Evolutionary conservation across 805 yeast species (phyloP).

Genomic region (Kurtzmaniella fragi): DNA sequence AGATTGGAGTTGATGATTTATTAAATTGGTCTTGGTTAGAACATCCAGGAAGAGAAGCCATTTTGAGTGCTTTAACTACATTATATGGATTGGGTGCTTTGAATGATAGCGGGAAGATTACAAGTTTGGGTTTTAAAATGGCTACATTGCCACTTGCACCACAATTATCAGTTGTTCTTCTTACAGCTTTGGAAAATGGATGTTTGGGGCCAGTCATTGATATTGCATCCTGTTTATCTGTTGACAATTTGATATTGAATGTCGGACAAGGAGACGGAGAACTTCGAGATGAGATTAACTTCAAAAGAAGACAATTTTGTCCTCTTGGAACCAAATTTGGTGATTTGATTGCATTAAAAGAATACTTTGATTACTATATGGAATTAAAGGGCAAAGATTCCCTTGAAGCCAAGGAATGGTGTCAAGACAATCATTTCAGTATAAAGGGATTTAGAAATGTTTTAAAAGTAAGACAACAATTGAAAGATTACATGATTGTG

Average conservation of each 20-base stretch:
- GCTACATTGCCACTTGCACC: slow-evolving; percentile 91
- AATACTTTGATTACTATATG: slow-evolving; percentile 56
- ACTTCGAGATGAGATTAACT: slow-evolving; percentile 78
- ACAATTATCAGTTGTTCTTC: slow-evolving; percentile 77
- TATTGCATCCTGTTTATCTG: slow-evolving; percentile 88
- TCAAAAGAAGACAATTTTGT: slow-evolving; percentile 62
- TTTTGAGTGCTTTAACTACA: slow-evolving; percentile 71
- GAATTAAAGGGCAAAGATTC: slow-evolving; percentile 22
- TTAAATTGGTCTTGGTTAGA: slow-evolving; percentile 91
- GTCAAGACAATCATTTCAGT: slow-evolving; percentile 70
- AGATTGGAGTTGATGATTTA: slow-evolving; percentile 77
- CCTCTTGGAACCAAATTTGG: slow-evolving; percentile 72
- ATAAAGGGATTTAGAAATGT: slow-evolving; percentile 79
- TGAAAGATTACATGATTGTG: slow-evolving; percentile 59
- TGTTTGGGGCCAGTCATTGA: slow-evolving; percentile 71
- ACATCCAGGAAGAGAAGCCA: slow-evolving; percentile 75
- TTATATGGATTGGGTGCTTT: slow-evolving; percentile 77
- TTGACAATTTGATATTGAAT: slow-evolving; percentile 78
- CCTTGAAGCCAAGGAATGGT: slow-evolving; percentile 73
- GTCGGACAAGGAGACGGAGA: slow-evolving; percentile 61
- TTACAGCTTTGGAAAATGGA: slow-evolving; percentile 58
- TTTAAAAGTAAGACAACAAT: slow-evolving; percentile 66
- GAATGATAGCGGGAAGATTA: slow-evolving; percentile 69
- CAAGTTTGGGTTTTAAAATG: slow-evolving; percentile 79
- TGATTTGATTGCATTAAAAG: slow-evolving; percentile 79